A percentile compares a stretch with the other conserved stretches of the same genome.
These are phyloP conservation scores for Puccinia sorghi DNA, from an alignment of 1,284 basidiomycete species.

Conservation along the genomic window DNA sequence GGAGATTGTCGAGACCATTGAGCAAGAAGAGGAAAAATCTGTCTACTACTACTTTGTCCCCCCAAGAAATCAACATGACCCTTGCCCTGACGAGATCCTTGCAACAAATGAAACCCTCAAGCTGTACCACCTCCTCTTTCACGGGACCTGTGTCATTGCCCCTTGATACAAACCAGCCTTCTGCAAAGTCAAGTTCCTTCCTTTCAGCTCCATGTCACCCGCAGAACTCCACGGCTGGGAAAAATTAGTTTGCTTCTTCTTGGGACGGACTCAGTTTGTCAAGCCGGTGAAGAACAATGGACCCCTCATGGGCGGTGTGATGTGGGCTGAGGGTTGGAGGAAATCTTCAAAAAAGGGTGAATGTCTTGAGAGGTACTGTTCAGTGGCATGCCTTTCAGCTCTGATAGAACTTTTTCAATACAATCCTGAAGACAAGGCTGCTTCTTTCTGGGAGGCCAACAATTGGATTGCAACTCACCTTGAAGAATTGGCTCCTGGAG, in stretches of 20 bases:
- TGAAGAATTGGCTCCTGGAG: background rate
- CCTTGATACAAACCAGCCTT: background rate
- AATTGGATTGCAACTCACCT: background rate
- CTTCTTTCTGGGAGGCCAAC: background rate
- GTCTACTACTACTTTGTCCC: conserved; percentile 8
- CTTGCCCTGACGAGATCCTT: background rate
- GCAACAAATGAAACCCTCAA: background rate
- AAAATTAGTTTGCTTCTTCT: background rate
- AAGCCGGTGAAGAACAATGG: background rate
- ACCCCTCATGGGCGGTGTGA: background rate
- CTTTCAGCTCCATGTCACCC: background rate
- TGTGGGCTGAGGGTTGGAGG: background rate
- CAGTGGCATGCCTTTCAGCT: background rate
- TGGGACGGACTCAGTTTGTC: background rate
- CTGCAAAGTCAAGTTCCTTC: background rate
- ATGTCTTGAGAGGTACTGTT: background rate
- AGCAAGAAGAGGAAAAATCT: background rate
- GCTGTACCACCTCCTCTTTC: background rate
- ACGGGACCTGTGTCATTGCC: conserved; percentile 5
- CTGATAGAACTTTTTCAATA: background rate
- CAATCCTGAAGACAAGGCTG: background rate
- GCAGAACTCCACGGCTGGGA: background rate
- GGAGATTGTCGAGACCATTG: no score
- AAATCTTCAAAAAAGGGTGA: background rate
- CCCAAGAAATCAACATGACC: background rate